A percentile compares a stretch with the other conserved stretches of the same genome.
Evolutionary conservation across 1,139 yeast species (phyloP).

Genomic region (Debaryomyces robertsiae): DNA sequence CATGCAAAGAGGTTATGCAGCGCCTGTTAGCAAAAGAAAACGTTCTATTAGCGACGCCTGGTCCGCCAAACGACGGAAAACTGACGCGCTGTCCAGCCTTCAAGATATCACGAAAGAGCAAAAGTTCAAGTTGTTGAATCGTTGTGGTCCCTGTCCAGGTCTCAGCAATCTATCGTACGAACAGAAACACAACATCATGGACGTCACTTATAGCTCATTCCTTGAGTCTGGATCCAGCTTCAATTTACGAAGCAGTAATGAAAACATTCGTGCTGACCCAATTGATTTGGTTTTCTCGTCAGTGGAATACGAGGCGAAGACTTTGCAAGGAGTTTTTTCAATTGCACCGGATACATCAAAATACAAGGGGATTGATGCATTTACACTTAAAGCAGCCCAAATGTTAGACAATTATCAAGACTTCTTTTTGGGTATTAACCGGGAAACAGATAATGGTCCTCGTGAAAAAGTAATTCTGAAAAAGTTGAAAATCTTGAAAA

Average conservation of each 20-base stretch:
- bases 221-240: slow-evolving; percentile 24
- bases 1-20: neutral
- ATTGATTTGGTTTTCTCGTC: slow-evolving; percentile 23
- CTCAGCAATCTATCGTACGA: slow-evolving; percentile 12
- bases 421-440: slow-evolving; percentile 9
- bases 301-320: slow-evolving; percentile 24
- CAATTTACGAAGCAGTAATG: slow-evolving; percentile 7
- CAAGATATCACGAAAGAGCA: neutral
- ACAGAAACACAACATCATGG: slow-evolving; percentile 25
- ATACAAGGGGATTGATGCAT: neutral
- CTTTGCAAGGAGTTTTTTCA: slow-evolving; percentile 23
- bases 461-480: slow-evolving; percentile 7
- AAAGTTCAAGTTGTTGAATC: neutral
- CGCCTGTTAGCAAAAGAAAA: slow-evolving; percentile 13
- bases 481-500: slow-evolving; percentile 6
- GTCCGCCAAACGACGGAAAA: slow-evolving; percentile 11
- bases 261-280: slow-evolving; percentile 11
- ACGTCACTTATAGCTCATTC: slow-evolving; percentile 20
- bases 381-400: neutral
- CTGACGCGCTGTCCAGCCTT: neutral
- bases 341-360: slow-evolving; percentile 4
- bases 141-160: slow-evolving; percentile 11
- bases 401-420: slow-evolving; percentile 9
- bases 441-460: slow-evolving; percentile 1
- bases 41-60: slow-evolving; percentile 2